These are phyloP conservation scores for Colletotrichum theobromicola DNA, from an alignment of 2,329 filamentous ascomycete genomes.

Conservation along the genomic window DNA sequence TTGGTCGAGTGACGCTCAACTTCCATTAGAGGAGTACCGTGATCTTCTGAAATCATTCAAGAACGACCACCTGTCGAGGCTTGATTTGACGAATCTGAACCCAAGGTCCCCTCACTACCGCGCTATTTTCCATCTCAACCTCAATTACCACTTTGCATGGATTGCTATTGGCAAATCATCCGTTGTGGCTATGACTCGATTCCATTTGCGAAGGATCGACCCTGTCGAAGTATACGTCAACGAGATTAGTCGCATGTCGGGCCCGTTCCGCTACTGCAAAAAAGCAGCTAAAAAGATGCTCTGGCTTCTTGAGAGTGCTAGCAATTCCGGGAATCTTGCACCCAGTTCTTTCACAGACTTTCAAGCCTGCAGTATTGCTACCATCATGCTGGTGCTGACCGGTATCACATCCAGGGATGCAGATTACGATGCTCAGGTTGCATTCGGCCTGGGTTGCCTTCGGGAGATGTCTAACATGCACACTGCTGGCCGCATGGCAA, in stretches of 20 bases:
- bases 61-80: conserved; percentile 25
- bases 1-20: background rate
- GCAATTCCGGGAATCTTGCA: conserved; percentile 30
- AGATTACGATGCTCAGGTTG: conserved; percentile 30
- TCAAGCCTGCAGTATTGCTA: conserved; percentile 42
- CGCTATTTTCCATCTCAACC: conserved; percentile 35
- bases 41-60: conserved; percentile 34
- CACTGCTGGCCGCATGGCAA: conserved; percentile 26
- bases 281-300: conserved; percentile 36
- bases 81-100: conserved; percentile 30
- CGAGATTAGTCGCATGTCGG: background rate
- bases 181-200: conserved; percentile 31
- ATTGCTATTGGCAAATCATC: conserved; percentile 38
- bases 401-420: conserved; percentile 37
- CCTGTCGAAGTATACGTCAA: background rate
- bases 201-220: background rate
- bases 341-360: conserved; percentile 43
- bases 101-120: conserved; percentile 31
- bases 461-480: conserved; percentile 37
- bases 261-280: conserved; percentile 24
- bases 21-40: background rate
- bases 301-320: conserved; percentile 32
- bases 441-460: conserved; percentile 34
- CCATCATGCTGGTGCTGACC: conserved; percentile 36
- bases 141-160: conserved; percentile 41